Evolutionary conservation across 306 rosid species (phyloP).

Genomic region (Sindora glabra): DNA sequence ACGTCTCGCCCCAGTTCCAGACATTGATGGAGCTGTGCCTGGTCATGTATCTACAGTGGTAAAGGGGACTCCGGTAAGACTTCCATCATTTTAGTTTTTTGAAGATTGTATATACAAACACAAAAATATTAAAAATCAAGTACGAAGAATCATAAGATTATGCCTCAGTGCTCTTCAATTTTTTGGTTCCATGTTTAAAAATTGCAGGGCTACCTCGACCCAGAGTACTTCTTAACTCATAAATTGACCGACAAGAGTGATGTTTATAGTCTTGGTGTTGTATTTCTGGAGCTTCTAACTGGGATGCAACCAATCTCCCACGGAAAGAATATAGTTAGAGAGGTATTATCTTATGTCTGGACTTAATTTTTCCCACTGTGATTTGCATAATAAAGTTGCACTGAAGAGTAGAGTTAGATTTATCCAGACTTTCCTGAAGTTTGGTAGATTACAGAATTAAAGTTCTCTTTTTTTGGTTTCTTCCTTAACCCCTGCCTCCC

Average conservation of each 20-base stretch:
- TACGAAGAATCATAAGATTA: too few species aligned
- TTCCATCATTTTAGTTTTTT: not conserved
- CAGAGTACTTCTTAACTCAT: constrained; percentile 89
- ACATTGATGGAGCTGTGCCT: constrained; percentile 64
- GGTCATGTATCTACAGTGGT: constrained; percentile 87
- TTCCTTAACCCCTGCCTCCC: too few species aligned
- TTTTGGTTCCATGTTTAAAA: constrained; percentile 4
- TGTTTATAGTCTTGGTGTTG: constrained; percentile 94
- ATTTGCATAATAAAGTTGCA: not conserved
- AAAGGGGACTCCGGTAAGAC: constrained; percentile 89
- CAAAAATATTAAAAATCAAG: too few species aligned
- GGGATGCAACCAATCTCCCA: constrained; percentile 89
- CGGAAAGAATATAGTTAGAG: constrained; percentile 93
- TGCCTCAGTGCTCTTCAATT: not conserved
- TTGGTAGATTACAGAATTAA: too few species aligned
- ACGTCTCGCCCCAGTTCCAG: constrained; percentile 86
- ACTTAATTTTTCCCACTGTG: not conserved
- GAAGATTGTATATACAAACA: not conserved
- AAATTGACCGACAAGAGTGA: constrained; percentile 90
- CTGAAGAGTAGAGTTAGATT: not conserved
- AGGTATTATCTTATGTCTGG: constrained; percentile 39
- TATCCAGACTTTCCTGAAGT: not conserved
- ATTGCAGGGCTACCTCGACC: constrained; percentile 91
- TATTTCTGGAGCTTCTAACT: constrained; percentile 74
- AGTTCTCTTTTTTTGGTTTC: too few species aligned